Base-by-base conservation (phyloP, 305 asterid species). In the Striga hermonthica region DNA sequence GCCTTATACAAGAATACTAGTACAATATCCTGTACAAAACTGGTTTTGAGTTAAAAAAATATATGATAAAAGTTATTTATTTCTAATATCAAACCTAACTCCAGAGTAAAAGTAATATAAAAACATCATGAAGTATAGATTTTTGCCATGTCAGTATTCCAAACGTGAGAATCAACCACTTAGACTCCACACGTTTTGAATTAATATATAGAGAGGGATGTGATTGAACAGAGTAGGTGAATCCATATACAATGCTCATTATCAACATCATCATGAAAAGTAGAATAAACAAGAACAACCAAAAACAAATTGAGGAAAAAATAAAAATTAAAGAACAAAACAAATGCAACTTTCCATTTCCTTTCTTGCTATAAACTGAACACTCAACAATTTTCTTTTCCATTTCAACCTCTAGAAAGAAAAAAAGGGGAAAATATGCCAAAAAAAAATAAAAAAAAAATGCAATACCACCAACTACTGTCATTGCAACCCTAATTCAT, bases 291-390 rank as follows among this genome's bases (percentile, higher is more conserved):
- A 43, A n/a, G 9, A 1, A 68, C 22, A 4, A 4, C 41, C 56
- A 62, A 56, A 54, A 50, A 58, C 34, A 66, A 70, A 39, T 41
- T 37, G 43, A 52, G 54, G 41, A 6, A 60, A 0, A 39, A 49
- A n/a, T n/a, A n/a, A n/a, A n/a, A n/a, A n/a, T n/a, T 35, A 15
- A 66, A 22, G 31, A 22, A 22, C 31, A 22, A 22, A 22, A 22
- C 31, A 22, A 22, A 22, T 22, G 31, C 31, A 22, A 22, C 70
- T 66, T 73, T 57, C 22, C 72, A 54, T 59, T 78, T 74, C 76
- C 52, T 69, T 81, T 45, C 68, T 62, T 55, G 71, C 67, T 57
- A 3, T 74, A 76, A 75, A 75, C 77, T 70, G 66, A 84, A 67
- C 76, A 67, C 58, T 65, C 65, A 75, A 56, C 68, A 68, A 50